These are phyloP conservation scores for Colletotrichum phormii DNA, from an alignment of 2,329 filamentous ascomycete species.

Conservation along the genomic window DNA sequence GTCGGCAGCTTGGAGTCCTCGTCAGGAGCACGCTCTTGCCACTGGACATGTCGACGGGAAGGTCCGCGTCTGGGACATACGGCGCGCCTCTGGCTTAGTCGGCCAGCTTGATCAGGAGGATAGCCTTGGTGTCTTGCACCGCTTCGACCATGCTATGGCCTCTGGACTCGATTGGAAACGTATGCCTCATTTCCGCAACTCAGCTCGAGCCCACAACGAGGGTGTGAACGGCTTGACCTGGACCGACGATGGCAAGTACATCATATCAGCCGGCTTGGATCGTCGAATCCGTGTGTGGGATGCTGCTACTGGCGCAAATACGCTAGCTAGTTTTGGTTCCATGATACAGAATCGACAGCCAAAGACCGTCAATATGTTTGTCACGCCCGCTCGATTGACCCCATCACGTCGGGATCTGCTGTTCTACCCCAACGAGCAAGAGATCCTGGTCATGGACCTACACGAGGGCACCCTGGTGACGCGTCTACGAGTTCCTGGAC, in stretches of 20 bases:
- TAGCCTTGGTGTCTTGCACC: slow-evolving; percentile 72
- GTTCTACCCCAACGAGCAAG: slow-evolving; percentile 83
- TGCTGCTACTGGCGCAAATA: slow-evolving; percentile 83
- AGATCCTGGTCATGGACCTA: slow-evolving; percentile 84
- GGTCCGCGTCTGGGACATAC: slow-evolving; percentile 87
- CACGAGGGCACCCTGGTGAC: slow-evolving; percentile 80
- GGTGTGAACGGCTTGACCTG: slow-evolving; percentile 88
- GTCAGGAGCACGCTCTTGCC: slow-evolving; percentile 81
- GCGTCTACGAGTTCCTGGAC: slow-evolving; percentile 75
- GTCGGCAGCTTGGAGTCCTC: slow-evolving; percentile 84
- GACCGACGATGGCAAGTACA: slow-evolving; percentile 81
- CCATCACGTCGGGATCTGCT: slow-evolving; percentile 72
- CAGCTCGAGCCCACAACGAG: slow-evolving; percentile 78
- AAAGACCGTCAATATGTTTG: slow-evolving; percentile 70
- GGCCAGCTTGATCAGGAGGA: slow-evolving; percentile 88
- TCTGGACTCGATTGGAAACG: slow-evolving; percentile 45
- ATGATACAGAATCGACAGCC: slow-evolving; percentile 79
- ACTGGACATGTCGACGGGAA: slow-evolving; percentile 88
- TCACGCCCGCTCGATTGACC: slow-evolving; percentile 71
- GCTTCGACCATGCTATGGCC: slow-evolving; percentile 47
- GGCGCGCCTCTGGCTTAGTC: slow-evolving; percentile 80
- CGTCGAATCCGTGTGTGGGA: slow-evolving; percentile 90
- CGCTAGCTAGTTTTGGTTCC: slow-evolving; percentile 88
- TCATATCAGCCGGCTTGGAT: slow-evolving; percentile 87
- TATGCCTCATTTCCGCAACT: slow-evolving; percentile 55